A percentile compares a stretch with the other conserved stretches of the same genome.
Evolutionary conservation across 2,329 filamentous ascomycete genomes (phyloP).

Genomic region (Aaosphaeria arxii): DNA sequence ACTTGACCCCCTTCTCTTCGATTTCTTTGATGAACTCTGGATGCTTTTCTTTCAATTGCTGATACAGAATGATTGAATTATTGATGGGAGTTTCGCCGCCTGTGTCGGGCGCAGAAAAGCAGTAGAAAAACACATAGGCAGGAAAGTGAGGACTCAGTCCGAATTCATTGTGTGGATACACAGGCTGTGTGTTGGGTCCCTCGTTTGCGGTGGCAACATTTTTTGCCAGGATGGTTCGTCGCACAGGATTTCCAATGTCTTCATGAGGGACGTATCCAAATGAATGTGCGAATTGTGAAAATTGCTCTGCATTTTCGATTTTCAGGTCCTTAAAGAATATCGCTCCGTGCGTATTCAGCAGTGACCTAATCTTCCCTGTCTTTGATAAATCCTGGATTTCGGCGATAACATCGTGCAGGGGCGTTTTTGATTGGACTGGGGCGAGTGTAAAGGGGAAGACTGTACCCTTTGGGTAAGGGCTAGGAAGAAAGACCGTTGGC

Average conservation of each 20-base stretch:
- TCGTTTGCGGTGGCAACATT: conserved; percentile 13
- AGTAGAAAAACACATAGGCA: conserved; percentile 11
- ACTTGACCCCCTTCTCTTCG: conserved; percentile 7
- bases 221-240: conserved; percentile 3
- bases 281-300: conserved; percentile 10
- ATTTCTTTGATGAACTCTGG: conserved; percentile 9
- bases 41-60: conserved; percentile 2
- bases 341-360: conserved; percentile 7
- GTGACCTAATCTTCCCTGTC: conserved; percentile 3
- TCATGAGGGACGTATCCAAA: conserved; percentile 10
- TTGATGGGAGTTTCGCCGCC: conserved; percentile 13
- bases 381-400: conserved; percentile 1
- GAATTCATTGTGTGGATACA: conserved; percentile 14
- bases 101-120: conserved; percentile 2
- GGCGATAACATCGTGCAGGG: background rate
- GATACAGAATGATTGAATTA: conserved; percentile 8
- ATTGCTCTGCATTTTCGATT: conserved; percentile 1
- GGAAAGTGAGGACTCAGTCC: conserved; percentile 11
- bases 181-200: conserved; percentile 7
- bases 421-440: background rate
- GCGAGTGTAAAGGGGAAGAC: background rate
- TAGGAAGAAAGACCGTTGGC: conserved; percentile 2
- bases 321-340: conserved; percentile 9
- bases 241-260: conserved; percentile 10
- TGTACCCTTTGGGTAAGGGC: background rate